Conservation (phyloP, 2,329 filamentous ascomycete species). For the Penicillium corylophilum region DNA sequence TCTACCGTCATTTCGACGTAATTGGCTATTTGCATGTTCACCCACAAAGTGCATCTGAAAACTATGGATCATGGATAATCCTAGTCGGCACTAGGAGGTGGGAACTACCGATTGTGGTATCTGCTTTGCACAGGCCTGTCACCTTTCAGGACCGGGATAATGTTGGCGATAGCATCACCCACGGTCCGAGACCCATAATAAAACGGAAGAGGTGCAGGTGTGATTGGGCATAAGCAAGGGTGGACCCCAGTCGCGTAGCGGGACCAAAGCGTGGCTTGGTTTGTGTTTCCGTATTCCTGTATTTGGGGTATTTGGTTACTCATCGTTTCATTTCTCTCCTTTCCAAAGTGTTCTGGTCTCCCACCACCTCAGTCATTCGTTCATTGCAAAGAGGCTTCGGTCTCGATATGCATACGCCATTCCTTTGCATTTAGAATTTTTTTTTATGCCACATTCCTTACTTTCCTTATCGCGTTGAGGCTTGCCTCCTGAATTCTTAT, state of each 20-base stretch:
- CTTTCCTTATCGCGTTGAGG: conserved; percentile 21
- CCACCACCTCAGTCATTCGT: conserved; percentile 30
- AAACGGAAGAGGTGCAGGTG: conserved; percentile 3
- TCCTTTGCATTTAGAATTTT: conserved; percentile 18
- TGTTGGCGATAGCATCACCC: conserved; percentile 1
- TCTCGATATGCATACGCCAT: conserved; percentile 19
- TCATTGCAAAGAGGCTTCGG: conserved; percentile 19
- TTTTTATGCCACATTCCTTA: conserved; percentile 10
- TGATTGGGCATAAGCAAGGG: neutral
- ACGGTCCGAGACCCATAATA: conserved; percentile 1
- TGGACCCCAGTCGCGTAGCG: conserved; percentile 6
- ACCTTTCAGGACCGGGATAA: neutral
- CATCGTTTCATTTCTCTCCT: neutral
- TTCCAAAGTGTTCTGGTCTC: neutral
- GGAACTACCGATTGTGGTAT: neutral
- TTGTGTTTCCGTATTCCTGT: neutral
- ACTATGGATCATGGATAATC: neutral
- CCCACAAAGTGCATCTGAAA: neutral
- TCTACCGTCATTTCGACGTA: conserved; percentile 2
- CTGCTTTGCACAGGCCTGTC: neutral
- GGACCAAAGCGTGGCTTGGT: conserved; percentile 6
- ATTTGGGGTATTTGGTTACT: conserved; percentile 7
- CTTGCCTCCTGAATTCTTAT: conserved; percentile 19
- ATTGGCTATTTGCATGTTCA: neutral
- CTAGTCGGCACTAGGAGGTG: neutral